Percentiles rank a stretch among this genome's conserved stretches.
phyloP scores from a whole-genome alignment of 2,329 filamentous ascomycete genomes.

The Pezicula neosporulosa region DNA sequence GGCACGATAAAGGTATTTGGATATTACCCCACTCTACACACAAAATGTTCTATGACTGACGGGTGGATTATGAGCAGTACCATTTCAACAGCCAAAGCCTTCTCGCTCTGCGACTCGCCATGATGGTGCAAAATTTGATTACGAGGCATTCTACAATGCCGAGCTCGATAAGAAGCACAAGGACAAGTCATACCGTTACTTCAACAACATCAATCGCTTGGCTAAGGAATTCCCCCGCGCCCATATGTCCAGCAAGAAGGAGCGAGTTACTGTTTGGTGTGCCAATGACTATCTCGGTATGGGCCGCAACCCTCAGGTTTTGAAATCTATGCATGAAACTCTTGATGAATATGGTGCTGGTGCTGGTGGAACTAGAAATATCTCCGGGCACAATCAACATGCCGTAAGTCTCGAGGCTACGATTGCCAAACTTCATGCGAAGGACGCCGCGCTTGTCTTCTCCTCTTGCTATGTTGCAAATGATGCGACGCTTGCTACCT shows the following conservation, averaged over 20 bases:
- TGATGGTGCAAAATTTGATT: conserved; percentile 70
- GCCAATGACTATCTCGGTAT: conserved; percentile 99
- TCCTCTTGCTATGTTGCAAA: conserved; percentile 98
- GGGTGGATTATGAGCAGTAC: background rate
- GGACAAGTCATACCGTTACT: conserved; percentile 99
- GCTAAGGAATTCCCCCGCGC: conserved; percentile 95
- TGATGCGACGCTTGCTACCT: conserved; percentile 90
- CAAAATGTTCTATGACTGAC: conserved; percentile 21
- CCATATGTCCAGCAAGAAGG: conserved; percentile 79
- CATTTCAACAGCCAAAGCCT: conserved; percentile 16
- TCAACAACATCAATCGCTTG: conserved; percentile 99
- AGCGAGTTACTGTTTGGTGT: conserved; percentile 96
- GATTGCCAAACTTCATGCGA: conserved; percentile 83
- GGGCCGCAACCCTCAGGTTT: conserved; percentile 84
- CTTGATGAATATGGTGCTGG: conserved; percentile 93
- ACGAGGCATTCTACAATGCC: conserved; percentile 80
- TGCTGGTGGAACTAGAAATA: conserved; percentile 93
- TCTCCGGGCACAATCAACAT: conserved; percentile 96
- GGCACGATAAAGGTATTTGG: conserved; percentile 48
- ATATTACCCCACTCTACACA: conserved; percentile 10
- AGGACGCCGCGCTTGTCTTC: conserved; percentile 91
- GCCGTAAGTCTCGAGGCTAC: conserved; percentile 80
- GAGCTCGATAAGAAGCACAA: conserved; percentile 99
- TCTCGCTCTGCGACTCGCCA: conserved; percentile 13
- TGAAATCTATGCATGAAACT: conserved; percentile 91